phyloP scores from a whole-genome alignment of 208 protist species.

The Acanthamoeba quina region DNA sequence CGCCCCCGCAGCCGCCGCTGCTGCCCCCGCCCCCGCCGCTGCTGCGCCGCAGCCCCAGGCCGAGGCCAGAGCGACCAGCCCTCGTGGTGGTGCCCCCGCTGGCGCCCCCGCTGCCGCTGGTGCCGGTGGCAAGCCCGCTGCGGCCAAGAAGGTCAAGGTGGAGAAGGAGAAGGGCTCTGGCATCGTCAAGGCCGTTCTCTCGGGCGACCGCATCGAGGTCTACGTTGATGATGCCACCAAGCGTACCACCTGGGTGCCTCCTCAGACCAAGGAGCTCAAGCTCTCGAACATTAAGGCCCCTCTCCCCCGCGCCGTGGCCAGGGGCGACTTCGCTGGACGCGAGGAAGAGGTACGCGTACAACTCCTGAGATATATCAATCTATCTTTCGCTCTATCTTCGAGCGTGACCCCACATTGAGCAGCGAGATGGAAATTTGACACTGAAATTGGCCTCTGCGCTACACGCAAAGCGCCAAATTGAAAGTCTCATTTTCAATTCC shows the following conservation, averaged over 20 bases:
- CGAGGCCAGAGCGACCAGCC: not conserved
- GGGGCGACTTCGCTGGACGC: constrained; percentile 53
- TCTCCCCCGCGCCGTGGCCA: not conserved
- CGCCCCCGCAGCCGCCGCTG: not conserved
- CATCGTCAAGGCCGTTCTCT: constrained; percentile 70
- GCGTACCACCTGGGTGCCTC: constrained; percentile 28
- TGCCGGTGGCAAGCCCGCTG: not conserved
- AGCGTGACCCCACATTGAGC: not conserved
- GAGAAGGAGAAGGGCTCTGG: constrained; percentile 67
- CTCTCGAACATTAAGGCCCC: constrained; percentile 72
- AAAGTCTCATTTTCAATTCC: not conserved
- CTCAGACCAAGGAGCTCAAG: constrained; percentile 57
- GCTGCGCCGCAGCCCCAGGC: not conserved
- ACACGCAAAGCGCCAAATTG: too few relatives aligned
- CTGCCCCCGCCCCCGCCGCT: not conserved
- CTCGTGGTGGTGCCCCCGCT: not conserved
- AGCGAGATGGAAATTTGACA: not conserved
- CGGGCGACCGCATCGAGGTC: constrained; percentile 63
- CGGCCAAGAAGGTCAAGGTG: constrained; percentile 23
- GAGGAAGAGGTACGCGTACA: constrained; percentile 41
- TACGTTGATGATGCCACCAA: constrained; percentile 59
- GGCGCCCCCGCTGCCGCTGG: constrained; percentile 72
- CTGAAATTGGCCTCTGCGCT: not conserved
- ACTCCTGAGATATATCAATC: too few relatives aligned
- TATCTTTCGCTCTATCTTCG: not conserved